Percentiles rank a stretch among this genome's conserved stretches.
Evolutionary conservation across 257 asterid species (phyloP).

Genomic region (Nemophila menziesii): DNA sequence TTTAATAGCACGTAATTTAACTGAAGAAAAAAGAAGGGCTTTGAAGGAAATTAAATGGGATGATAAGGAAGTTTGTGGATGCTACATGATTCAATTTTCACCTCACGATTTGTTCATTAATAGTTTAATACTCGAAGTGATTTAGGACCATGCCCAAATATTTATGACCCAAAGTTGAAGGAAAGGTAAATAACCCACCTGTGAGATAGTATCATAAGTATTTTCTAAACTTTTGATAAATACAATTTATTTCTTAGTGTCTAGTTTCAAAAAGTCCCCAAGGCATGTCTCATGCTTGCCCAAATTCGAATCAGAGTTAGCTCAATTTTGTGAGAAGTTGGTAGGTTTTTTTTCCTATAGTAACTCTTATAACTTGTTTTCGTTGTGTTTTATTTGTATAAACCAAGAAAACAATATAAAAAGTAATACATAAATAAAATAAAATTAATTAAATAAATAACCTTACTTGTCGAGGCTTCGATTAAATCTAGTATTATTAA

Average conservation of each 20-base stretch:
- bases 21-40: conserved; percentile 88
- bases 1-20: conserved; percentile 70
- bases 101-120: conserved; percentile 93
- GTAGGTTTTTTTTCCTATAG: conserved; percentile 29
- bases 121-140: conserved; percentile 82
- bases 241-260: conserved; percentile 14
- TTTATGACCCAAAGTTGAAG: conserved; percentile 89
- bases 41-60: conserved; percentile 86
- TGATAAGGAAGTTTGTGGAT: conserved; percentile 79
- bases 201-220: conserved; percentile 3
- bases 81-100: conserved; percentile 91
- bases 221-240: too few species aligned
- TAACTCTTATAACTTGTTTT: too few species aligned
- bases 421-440: too few species aligned
- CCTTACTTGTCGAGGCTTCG: too few species aligned
- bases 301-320: conserved; percentile 89
- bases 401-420: too few species aligned
- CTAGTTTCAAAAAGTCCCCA: conserved; percentile 83
- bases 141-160: conserved; percentile 79
- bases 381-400: too few species aligned
- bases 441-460: too few species aligned
- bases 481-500: too few species aligned
- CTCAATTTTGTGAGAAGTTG: conserved; percentile 88
- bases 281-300: conserved; percentile 73
- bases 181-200: conserved; percentile 81